phyloP scores from a whole-genome alignment of 176 grass and related monocot genomes.

The Sorghum bicolor region DNA sequence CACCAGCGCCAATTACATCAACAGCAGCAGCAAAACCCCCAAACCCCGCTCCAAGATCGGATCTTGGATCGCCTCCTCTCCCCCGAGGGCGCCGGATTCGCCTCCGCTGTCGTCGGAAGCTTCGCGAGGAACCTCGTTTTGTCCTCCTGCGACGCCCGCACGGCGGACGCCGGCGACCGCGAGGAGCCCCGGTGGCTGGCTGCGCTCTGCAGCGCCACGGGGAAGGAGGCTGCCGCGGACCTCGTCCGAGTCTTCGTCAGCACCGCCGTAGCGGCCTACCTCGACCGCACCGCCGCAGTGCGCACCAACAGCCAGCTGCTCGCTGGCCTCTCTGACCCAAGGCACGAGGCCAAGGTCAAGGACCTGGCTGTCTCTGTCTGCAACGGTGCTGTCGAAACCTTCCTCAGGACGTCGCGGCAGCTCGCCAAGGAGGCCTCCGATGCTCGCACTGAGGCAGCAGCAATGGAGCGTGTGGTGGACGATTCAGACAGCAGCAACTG shows the following conservation, averaged over 20 bases:
- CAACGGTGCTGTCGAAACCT: slow-evolving; percentile 83
- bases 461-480: neutral
- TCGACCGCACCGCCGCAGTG: slow-evolving; percentile 38
- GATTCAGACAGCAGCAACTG: neutral
- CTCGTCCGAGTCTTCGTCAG: slow-evolving; percentile 71
- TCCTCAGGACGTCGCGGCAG: slow-evolving; percentile 66
- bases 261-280: slow-evolving; percentile 65
- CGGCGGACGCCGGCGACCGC: neutral
- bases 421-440: slow-evolving; percentile 31
- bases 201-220: slow-evolving; percentile 51
- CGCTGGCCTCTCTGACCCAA: slow-evolving; percentile 48
- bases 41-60: slow-evolving; percentile 41
- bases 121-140: slow-evolving; percentile 70
- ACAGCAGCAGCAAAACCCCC: neutral
- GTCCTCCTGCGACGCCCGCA: slow-evolving; percentile 27
- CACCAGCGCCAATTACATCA: slow-evolving; percentile 5
- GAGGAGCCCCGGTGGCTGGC: slow-evolving; percentile 49
- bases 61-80: slow-evolving; percentile 75
- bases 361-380: slow-evolving; percentile 71
- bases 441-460: neutral
- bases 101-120: slow-evolving; percentile 59
- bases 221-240: slow-evolving; percentile 63
- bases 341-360: slow-evolving; percentile 73
- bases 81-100: slow-evolving; percentile 58
- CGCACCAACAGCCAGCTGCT: slow-evolving; percentile 38